Base-by-base conservation (phyloP, 768 basidiomycete species). In the Gloeopeniophorella convolvens region DNA sequence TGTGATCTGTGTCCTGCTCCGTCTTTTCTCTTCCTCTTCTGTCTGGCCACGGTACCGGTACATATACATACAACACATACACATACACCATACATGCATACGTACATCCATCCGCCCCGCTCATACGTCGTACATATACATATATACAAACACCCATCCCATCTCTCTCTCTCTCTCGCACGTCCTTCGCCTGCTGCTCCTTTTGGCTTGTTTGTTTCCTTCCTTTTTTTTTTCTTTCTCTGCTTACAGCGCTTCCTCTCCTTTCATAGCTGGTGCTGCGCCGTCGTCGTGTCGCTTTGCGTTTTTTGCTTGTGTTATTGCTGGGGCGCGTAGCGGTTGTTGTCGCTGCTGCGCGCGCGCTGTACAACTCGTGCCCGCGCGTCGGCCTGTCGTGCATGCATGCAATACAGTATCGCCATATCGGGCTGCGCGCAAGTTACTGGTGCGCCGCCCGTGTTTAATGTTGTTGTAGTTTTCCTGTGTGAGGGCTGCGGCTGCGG, bases 161-260 rank as follows among this genome's bases (percentile, higher is more conserved):
- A 59, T 52, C 50, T 56, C 57, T 60, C 56, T 53, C 49, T 54
- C 45, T 57, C 48, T 57, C 51, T 48, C 40, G 28, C 42, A 33
- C 26, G 31, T 43, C 48, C 54, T 48, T 54, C 44, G 54, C 44
- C 42, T 54, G 43, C 57, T 54, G 54, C 53, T 57, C 41, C 53
- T 62, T 56, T 62, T 55, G 42, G 51, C 50, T 40, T 46, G 48
- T 28, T 54, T 45, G 34, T 39, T 58, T 50, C 59, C 61, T 55
- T 50, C 47, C 41, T 54, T 47, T 54, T 51, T 51, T 59, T 59
- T 62, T 59, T 65, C 52, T 64, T 50, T 62, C 54, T 60, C 10
- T 20, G 16, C 30, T 7, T 43, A 20, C 42, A 10, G 26, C 26
- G 24, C 24, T 15, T 35, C 34, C 15, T 15, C 34, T 15, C 34